These are phyloP conservation scores for Arthrocladium fulminans DNA, from an alignment of 2,329 filamentous ascomycete genomes.

Conservation along the genomic window DNA sequence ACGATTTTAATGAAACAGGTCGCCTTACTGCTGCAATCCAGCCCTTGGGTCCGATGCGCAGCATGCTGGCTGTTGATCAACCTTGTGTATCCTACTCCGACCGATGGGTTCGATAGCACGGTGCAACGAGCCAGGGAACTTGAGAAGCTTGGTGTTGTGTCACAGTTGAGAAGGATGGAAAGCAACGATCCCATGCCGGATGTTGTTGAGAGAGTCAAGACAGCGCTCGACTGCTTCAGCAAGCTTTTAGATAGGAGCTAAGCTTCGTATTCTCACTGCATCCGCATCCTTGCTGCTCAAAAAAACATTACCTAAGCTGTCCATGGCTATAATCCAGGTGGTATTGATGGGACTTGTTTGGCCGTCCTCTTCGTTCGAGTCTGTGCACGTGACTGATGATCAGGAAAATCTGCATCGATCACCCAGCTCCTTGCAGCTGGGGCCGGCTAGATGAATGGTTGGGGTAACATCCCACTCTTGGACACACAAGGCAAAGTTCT, in stretches of 20 bases:
- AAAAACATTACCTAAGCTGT: too few relatives aligned
- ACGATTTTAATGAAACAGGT: slow-evolving; percentile 65
- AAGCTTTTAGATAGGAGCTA: slow-evolving; percentile 9
- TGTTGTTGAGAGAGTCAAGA: slow-evolving; percentile 75
- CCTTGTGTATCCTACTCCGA: slow-evolving; percentile 56
- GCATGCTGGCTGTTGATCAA: slow-evolving; percentile 81
- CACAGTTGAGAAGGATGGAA: slow-evolving; percentile 54
- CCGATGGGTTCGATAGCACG: slow-evolving; percentile 52
- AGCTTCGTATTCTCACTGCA: neutral
- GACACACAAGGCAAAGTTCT: too few relatives aligned
- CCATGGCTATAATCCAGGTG: too few relatives aligned
- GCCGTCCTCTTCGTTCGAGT: too few relatives aligned
- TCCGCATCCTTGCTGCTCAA: too few relatives aligned
- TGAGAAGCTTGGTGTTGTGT: slow-evolving; percentile 60
- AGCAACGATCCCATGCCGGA: slow-evolving; percentile 64
- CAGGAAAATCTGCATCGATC: too few relatives aligned
- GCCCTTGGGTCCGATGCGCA: slow-evolving; percentile 63
- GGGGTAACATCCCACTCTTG: too few relatives aligned
- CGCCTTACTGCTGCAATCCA: slow-evolving; percentile 63
- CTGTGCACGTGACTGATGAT: too few relatives aligned
- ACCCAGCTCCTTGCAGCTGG: too few relatives aligned
- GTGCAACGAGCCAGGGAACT: slow-evolving; percentile 60
- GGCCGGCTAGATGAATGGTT: too few relatives aligned
- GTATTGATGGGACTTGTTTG: too few relatives aligned
- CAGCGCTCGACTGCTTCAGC: slow-evolving; percentile 55